These are phyloP conservation scores for Macrophomina phaseolina DNA, from an alignment of 2,329 filamentous ascomycete genomes.

Conservation along the genomic window DNA sequence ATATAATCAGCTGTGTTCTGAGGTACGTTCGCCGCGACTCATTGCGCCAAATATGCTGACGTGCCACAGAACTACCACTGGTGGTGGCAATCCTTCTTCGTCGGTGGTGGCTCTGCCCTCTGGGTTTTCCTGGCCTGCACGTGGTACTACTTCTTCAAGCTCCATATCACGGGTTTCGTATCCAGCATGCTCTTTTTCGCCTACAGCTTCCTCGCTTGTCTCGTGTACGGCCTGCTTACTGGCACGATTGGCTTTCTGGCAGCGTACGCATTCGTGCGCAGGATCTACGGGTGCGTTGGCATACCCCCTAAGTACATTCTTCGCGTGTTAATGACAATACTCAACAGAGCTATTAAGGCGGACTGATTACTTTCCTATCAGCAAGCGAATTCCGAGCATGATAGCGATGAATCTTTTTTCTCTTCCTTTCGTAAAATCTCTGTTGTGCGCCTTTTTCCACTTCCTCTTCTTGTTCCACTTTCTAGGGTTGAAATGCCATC, in stretches of 20 bases:
- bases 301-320: not conserved
- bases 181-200: slow-evolving; percentile 83
- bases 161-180: slow-evolving; percentile 81
- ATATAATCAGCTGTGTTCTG: slow-evolving; percentile 80
- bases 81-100: slow-evolving; percentile 90
- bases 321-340: not conserved
- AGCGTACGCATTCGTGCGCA: slow-evolving; percentile 81
- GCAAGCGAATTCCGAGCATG: not conserved
- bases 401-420: not conserved
- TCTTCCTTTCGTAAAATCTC: not conserved
- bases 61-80: slow-evolving; percentile 73
- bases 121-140: slow-evolving; percentile 85
- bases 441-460: not conserved
- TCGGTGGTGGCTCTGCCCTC: slow-evolving; percentile 75
- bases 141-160: slow-evolving; percentile 82
- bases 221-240: slow-evolving; percentile 79
- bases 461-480: not conserved
- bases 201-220: slow-evolving; percentile 82
- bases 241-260: slow-evolving; percentile 86
- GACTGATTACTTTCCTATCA: slow-evolving; percentile 14
- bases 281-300: slow-evolving; percentile 74
- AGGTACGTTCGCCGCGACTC: slow-evolving; percentile 53
- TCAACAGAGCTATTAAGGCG: slow-evolving; percentile 26
- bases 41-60: not conserved
- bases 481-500: not conserved